phyloP scores from a whole-genome alignment of 495 filamentous ascomycete species.

The Daldinia concentrica region DNA sequence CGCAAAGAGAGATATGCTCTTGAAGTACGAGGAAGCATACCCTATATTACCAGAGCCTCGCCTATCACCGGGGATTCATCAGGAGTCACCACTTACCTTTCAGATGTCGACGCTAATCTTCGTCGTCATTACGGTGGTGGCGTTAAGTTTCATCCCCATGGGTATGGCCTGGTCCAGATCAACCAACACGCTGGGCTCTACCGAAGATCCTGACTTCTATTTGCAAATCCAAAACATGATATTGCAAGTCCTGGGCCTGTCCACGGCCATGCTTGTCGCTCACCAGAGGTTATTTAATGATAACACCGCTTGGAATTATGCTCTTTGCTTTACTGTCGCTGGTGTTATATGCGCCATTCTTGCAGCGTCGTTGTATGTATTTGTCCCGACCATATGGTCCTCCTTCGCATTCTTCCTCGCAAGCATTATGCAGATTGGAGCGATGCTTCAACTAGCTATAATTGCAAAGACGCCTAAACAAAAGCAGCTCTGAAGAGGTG shows the following conservation, averaged over 20 bases:
- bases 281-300: neutral
- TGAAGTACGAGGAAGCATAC: slow-evolving; percentile 31
- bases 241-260: slow-evolving; percentile 4
- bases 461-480: slow-evolving; percentile 6
- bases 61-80: neutral
- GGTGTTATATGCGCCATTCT: slow-evolving; percentile 12
- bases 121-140: neutral
- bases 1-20: slow-evolving; percentile 18
- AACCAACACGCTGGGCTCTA: slow-evolving; percentile 1
- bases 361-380: slow-evolving; percentile 10
- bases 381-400: slow-evolving; percentile 20
- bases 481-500: slow-evolving; percentile 5
- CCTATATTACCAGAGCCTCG: slow-evolving; percentile 7
- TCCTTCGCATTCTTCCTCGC: slow-evolving; percentile 5
- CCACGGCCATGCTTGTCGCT: neutral
- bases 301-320: slow-evolving; percentile 11
- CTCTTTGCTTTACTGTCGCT: neutral
- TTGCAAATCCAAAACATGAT: neutral
- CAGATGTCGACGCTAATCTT: slow-evolving; percentile 7
- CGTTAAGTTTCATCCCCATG: neutral
- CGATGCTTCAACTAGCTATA: slow-evolving; percentile 10
- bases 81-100: neutral
- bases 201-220: slow-evolving; percentile 22
- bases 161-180: slow-evolving; percentile 14
- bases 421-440: neutral